phyloP scores from a whole-genome alignment of 768 basidiomycete species.

The Phlegmacium glaucopus region DNA sequence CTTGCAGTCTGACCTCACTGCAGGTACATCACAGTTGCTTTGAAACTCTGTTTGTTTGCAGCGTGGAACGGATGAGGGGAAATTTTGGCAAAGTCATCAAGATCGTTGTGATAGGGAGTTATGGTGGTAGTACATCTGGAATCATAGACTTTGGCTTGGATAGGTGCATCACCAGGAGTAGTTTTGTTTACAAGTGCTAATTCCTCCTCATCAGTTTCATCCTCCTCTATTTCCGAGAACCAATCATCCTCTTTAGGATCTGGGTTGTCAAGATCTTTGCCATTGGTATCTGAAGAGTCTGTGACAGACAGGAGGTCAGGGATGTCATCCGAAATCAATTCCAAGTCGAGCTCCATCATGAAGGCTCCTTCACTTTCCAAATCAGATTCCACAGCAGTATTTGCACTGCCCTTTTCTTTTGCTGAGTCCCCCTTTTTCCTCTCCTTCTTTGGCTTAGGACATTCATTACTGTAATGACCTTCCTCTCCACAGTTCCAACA shows the following conservation, averaged over 20 bases:
- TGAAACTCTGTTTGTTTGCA: too few species aligned
- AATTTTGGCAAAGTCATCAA: constrained; percentile 19
- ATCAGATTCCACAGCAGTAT: constrained; percentile 8
- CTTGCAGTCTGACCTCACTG: too few species aligned
- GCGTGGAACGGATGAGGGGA: too few species aligned
- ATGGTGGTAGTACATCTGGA: constrained; percentile 26
- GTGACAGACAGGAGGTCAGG: constrained; percentile 2
- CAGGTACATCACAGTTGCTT: too few species aligned
- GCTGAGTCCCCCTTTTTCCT: neutral
- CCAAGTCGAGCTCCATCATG: neutral
- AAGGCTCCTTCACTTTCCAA: constrained; percentile 4
- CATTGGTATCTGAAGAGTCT: neutral
- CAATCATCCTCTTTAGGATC: too few species aligned
- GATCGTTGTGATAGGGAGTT: constrained; percentile 22
- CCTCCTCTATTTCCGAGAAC: constrained; percentile 7
- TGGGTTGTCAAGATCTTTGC: neutral
- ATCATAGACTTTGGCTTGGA: constrained; percentile 19
- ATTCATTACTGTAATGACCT: constrained; percentile 21
- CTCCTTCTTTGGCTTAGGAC: constrained; percentile 5
- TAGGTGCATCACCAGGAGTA: too few species aligned
- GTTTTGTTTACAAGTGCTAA: too few species aligned
- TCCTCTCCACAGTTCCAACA: constrained; percentile 27
- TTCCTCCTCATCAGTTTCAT: too few species aligned
- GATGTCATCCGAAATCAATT: neutral
- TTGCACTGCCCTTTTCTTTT: constrained; percentile 5